Conservation (phyloP, 164 flowering plant species). For the Vitis rotundifolia region DNA sequence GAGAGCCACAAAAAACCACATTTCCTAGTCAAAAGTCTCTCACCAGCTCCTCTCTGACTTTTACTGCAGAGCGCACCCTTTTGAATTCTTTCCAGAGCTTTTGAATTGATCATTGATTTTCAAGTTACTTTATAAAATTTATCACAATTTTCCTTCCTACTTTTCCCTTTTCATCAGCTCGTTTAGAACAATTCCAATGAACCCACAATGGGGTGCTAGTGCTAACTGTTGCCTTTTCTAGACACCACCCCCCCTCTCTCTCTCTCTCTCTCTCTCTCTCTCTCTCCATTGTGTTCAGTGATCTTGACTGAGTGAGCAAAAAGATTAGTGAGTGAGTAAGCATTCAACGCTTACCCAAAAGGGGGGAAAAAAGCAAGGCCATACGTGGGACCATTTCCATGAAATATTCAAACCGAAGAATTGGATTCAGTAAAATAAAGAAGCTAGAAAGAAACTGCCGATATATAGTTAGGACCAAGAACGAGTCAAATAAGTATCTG, state of each 20-base stretch:
- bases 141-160: background rate
- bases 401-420: conserved; percentile 1
- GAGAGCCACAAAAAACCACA: too few relatives aligned
- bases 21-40: background rate
- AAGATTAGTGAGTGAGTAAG: background rate
- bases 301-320: conserved; percentile 7
- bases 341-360: conserved; percentile 5
- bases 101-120: background rate
- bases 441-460: background rate
- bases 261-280: too few relatives aligned
- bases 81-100: background rate
- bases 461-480: conserved; percentile 7
- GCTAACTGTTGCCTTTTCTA: too few relatives aligned
- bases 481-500: conserved; percentile 16
- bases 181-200: background rate
- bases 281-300: background rate
- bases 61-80: background rate
- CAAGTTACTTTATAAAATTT: background rate
- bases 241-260: too few relatives aligned
- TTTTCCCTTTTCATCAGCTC: background rate
- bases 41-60: background rate
- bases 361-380: background rate
- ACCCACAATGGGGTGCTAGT: background rate
- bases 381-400: background rate
- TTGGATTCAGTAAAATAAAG: background rate